Conservation (phyloP, 2,329 filamentous ascomycete genomes). For the Beauveria sp. region DNA sequence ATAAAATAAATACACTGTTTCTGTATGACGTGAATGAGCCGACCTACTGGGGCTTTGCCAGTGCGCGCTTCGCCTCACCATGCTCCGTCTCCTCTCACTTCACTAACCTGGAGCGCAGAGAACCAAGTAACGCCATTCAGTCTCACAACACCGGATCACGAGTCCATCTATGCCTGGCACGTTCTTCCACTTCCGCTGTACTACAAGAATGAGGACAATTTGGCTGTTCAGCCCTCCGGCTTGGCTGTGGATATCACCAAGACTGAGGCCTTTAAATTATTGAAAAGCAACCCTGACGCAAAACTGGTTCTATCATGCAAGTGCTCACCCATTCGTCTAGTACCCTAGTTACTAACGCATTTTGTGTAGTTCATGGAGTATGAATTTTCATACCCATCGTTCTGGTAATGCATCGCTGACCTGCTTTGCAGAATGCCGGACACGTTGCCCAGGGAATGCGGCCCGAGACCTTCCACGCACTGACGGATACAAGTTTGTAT, state of each 20-base stretch:
- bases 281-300: conserved; percentile 55
- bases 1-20: conserved; percentile 65
- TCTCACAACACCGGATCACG: conserved; percentile 64
- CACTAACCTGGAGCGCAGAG: conserved; percentile 37
- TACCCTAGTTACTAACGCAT: conserved; percentile 10
- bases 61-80: conserved; percentile 33
- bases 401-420: conserved; percentile 13
- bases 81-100: not conserved
- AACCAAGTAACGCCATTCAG: conserved; percentile 86
- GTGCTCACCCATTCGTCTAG: conserved; percentile 17
- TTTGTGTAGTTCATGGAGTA: conserved; percentile 47
- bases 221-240: conserved; percentile 46
- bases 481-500: conserved; percentile 64
- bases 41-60: conserved; percentile 79
- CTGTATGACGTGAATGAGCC: conserved; percentile 69
- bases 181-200: conserved; percentile 75
- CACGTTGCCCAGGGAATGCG: conserved; percentile 74
- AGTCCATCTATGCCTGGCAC: conserved; percentile 83
- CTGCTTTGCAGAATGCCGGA: conserved; percentile 61
- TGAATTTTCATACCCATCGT: conserved; percentile 15
- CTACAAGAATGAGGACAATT: conserved; percentile 56
- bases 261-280: conserved; percentile 51
- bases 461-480: conserved; percentile 67
- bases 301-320: conserved; percentile 58
- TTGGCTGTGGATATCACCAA: conserved; percentile 45